phyloP scores from a whole-genome alignment of 2,329 filamentous ascomycete genomes.

The Epichloe brachyelytri region DNA sequence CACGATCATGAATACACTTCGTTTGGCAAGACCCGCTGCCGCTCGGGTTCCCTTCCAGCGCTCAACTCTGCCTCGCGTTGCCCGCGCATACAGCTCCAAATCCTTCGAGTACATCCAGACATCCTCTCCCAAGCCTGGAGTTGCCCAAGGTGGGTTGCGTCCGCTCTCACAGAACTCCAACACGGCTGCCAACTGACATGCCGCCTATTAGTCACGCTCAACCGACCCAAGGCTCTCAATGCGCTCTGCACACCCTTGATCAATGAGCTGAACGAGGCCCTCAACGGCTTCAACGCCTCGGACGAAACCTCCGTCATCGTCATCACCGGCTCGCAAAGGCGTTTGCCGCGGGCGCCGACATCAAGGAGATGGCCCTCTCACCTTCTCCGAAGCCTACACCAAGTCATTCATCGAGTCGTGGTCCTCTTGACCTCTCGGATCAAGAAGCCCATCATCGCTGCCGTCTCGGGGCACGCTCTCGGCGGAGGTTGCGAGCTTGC shows the following conservation, averaged over 20 bases:
- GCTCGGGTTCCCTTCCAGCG: slow-evolving; percentile 33
- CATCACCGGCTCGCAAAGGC: slow-evolving; percentile 77
- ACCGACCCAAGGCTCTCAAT: slow-evolving; percentile 91
- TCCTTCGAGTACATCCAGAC: slow-evolving; percentile 73
- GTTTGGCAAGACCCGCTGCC: slow-evolving; percentile 47
- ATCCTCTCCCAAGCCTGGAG: slow-evolving; percentile 73
- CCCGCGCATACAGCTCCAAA: slow-evolving; percentile 38
- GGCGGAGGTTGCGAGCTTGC: slow-evolving; percentile 94
- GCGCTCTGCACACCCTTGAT: slow-evolving; percentile 87
- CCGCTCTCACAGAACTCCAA: not conserved
- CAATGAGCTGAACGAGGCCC: slow-evolving; percentile 70
- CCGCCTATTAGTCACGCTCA: slow-evolving; percentile 59
- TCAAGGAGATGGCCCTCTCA: slow-evolving; percentile 96
- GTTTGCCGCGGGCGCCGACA: slow-evolving; percentile 92
- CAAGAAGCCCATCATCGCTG: slow-evolving; percentile 89
- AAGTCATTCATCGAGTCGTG: slow-evolving; percentile 90
- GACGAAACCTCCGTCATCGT: slow-evolving; percentile 63
- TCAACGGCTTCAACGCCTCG: slow-evolving; percentile 56
- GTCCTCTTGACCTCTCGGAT: slow-evolving; percentile 75
- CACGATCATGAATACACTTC: slow-evolving; percentile 37
- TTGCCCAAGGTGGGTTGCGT: slow-evolving; percentile 60
- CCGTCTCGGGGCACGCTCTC: slow-evolving; percentile 87
- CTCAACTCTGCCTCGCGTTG: slow-evolving; percentile 41
- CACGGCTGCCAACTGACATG: slow-evolving; percentile 3
- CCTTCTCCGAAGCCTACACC: slow-evolving; percentile 77